phyloP scores from a whole-genome alignment of 1,284 basidiomycete genomes.

The Mycena citricolor region DNA sequence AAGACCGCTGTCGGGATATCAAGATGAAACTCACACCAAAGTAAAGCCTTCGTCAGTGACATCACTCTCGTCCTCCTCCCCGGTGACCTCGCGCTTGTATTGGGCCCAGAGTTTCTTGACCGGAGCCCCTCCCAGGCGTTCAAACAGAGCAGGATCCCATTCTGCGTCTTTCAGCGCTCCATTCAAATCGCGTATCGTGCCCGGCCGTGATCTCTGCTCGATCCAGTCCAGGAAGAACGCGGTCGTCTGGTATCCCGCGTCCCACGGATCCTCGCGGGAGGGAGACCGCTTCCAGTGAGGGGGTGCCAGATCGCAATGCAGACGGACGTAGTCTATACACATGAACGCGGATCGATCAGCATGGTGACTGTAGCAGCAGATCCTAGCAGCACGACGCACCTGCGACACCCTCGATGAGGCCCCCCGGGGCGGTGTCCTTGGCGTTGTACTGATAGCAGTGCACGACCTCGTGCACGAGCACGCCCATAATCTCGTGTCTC shows the following conservation, averaged over 20 bases:
- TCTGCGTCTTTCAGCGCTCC: conserved; percentile 45
- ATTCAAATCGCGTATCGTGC: conserved; percentile 58
- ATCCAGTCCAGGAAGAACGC: conserved; percentile 75
- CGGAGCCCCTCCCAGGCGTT: conserved; percentile 48
- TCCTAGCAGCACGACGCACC: conserved; percentile 39
- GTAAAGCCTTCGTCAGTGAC: conserved; percentile 12
- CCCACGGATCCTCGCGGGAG: conserved; percentile 53
- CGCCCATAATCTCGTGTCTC: conserved; percentile 60
- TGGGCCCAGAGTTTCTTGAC: conserved; percentile 56
- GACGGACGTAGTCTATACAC: conserved; percentile 63
- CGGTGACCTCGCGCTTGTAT: conserved; percentile 44
- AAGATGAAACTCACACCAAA: conserved; percentile 9
- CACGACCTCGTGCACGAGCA: conserved; percentile 62
- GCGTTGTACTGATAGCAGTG: conserved; percentile 75
- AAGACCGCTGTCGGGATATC: neutral
- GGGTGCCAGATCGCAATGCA: conserved; percentile 54
- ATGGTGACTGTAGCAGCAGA: neutral
- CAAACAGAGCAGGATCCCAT: conserved; percentile 53
- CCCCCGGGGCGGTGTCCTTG: conserved; percentile 56
- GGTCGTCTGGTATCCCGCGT: conserved; percentile 69
- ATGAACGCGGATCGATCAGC: neutral
- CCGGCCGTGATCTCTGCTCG: conserved; percentile 46
- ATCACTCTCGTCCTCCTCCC: conserved; percentile 10
- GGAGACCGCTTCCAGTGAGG: conserved; percentile 59
- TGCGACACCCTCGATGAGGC: conserved; percentile 73